Evolutionary conservation across 1,284 basidiomycete species (phyloP).

Genomic region (Boletus smithii): DNA sequence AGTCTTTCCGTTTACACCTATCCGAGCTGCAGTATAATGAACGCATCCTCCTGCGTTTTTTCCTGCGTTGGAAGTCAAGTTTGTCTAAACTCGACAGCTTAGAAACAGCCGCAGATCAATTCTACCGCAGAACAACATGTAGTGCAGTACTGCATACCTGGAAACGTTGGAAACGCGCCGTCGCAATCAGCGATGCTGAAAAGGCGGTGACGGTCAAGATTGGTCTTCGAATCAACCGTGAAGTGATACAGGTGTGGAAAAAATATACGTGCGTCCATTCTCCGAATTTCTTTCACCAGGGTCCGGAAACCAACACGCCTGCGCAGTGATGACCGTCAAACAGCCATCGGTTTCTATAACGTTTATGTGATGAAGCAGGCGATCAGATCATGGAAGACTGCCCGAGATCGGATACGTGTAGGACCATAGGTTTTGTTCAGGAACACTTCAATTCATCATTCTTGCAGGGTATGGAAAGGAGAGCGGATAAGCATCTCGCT

Average conservation of each 20-base stretch:
- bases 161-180: conserved; percentile 52
- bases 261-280: conserved; percentile 46
- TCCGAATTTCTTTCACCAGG: conserved; percentile 1
- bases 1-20: conserved; percentile 45
- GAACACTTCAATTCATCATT: conserved; percentile 11
- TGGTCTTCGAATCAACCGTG: conserved; percentile 45
- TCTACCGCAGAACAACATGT: conserved; percentile 38
- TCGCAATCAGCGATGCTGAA: conserved; percentile 45
- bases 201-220: conserved; percentile 42
- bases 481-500: conserved; percentile 54
- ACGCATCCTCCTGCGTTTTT: conserved; percentile 42
- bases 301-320: conserved; percentile 12
- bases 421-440: conserved; percentile 21
- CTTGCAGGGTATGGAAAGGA: conserved; percentile 46
- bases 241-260: conserved; percentile 53
- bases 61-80: conserved; percentile 49
- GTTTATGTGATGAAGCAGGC: conserved; percentile 43
- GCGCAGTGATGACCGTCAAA: conserved; percentile 42
- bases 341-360: conserved; percentile 45
- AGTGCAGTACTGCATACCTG: conserved; percentile 42
- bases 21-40: conserved; percentile 48
- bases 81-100: conserved; percentile 41
- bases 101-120: conserved; percentile 48
- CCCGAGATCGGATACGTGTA: conserved; percentile 50
- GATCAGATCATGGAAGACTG: conserved; percentile 55